Conservation (phyloP, 202 grass and related monocot species). For the Dendrocalamus latiflorus region DNA sequence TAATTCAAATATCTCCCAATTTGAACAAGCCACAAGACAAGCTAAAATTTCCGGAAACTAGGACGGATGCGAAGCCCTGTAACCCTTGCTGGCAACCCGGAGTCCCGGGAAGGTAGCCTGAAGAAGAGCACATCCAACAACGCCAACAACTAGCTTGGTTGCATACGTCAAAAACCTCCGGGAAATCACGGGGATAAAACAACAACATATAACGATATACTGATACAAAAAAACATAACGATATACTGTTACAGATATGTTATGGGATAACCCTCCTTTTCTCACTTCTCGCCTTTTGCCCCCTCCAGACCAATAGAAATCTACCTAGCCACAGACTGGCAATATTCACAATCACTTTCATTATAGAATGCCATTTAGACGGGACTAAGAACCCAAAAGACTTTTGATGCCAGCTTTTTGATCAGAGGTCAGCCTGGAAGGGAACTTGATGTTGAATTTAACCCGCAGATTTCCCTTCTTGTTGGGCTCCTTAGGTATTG, state of each 20-base stretch:
- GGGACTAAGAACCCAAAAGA: conserved; percentile 41
- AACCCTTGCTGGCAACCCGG: neutral
- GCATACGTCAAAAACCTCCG: neutral
- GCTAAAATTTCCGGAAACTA: neutral
- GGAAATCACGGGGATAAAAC: conserved; percentile 6
- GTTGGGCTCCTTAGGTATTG: conserved; percentile 50
- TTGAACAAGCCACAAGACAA: neutral
- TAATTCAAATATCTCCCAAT: neutral
- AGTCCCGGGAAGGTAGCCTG: neutral
- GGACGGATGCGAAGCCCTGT: neutral
- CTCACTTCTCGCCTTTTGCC: conserved; percentile 7
- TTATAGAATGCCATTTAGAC: conserved; percentile 3
- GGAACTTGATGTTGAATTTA: conserved; percentile 80
- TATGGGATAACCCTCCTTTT: neutral
- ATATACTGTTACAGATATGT: conserved; percentile 10
- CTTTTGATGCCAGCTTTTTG: conserved; percentile 71
- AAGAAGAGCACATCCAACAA: neutral
- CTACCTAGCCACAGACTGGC: conserved; percentile 35
- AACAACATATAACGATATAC: no score
- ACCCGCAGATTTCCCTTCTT: conserved; percentile 75
- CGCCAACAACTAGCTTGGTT: neutral
- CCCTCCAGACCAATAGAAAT: conserved; percentile 19
- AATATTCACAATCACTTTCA: conserved; percentile 53
- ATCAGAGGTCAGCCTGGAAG: conserved; percentile 62
- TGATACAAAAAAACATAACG: conserved; percentile 4